A percentile compares a stretch with the other conserved stretches of the same genome.
Conservation (phyloP, 2,329 filamentous ascomycete genomes). For the Penicillium glabrum region DNA sequence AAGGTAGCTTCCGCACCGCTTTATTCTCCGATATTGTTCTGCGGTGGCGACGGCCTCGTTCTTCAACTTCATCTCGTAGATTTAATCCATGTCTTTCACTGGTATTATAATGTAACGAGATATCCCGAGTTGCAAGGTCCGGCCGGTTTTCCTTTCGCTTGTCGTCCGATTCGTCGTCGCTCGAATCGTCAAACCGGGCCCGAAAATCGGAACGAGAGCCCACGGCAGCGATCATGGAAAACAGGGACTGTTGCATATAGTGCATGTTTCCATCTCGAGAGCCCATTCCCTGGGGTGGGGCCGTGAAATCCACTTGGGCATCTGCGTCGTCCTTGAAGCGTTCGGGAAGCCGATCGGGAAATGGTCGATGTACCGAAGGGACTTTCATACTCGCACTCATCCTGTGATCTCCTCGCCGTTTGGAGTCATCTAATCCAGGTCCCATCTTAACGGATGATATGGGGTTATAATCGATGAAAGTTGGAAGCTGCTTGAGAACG, state of each 20-base stretch:
- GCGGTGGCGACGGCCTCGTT: constrained; percentile 51
- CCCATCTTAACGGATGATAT: constrained; percentile 26
- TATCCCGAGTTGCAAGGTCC: constrained; percentile 5
- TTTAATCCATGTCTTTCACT: constrained; percentile 2
- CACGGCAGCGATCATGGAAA: constrained; percentile 86
- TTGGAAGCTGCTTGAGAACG: neutral
- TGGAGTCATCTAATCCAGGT: constrained; percentile 41
- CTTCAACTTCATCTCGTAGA: constrained; percentile 21
- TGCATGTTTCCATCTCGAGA: constrained; percentile 46
- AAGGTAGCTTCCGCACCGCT: constrained; percentile 59
- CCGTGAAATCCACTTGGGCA: constrained; percentile 61
- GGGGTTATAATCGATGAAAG: constrained; percentile 2
- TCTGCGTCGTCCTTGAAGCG: constrained; percentile 60
- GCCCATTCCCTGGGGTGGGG: constrained; percentile 44
- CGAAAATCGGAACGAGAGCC: constrained; percentile 81
- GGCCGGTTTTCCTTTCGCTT: constrained; percentile 14
- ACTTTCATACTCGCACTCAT: constrained; percentile 43
- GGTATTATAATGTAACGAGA: constrained; percentile 1
- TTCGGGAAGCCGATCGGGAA: constrained; percentile 57
- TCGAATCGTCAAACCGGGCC: constrained; percentile 77
- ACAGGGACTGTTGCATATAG: constrained; percentile 92
- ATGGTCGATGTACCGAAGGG: constrained; percentile 42
- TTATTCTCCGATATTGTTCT: constrained; percentile 65
- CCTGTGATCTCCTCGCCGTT: constrained; percentile 44
- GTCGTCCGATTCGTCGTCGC: constrained; percentile 57